Conservation (phyloP, 345 rosid genomes). For the Crucihimalaya himalaica region DNA sequence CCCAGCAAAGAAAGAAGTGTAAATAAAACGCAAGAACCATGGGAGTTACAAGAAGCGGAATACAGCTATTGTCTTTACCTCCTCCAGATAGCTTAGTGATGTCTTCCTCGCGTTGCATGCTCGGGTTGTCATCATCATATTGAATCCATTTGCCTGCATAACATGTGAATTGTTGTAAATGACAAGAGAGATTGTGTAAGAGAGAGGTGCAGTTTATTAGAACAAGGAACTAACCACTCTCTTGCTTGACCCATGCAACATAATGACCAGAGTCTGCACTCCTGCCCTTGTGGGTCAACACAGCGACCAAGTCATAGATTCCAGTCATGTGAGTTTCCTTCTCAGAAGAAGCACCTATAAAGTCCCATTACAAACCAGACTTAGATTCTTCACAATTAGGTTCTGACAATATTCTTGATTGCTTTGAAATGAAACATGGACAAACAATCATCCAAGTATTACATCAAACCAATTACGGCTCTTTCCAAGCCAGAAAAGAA, state of each 20-base stretch:
- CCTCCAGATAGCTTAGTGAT: constrained; percentile 93
- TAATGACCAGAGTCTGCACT: constrained; percentile 99
- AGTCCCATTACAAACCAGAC: not conserved
- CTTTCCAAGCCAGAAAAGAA: constrained; percentile 11
- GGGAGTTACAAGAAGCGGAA: not conserved
- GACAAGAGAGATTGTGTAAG: not conserved
- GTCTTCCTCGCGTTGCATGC: constrained; percentile 85
- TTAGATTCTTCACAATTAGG: not conserved
- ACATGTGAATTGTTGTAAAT: not conserved
- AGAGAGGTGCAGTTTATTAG: not conserved
- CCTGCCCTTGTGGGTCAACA: constrained; percentile 95
- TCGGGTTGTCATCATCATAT: constrained; percentile 78
- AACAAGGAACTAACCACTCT: constrained; percentile 59
- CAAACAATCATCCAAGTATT: constrained; percentile 15
- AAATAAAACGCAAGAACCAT: not conserved
- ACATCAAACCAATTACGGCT: not conserved
- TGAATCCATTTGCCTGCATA: constrained; percentile 87
- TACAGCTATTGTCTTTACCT: constrained; percentile 50
- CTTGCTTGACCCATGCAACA: constrained; percentile 98
- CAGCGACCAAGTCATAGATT: constrained; percentile 86
- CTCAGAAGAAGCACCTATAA: constrained; percentile 50
- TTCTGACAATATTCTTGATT: not conserved
- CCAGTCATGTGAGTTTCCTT: constrained; percentile 71
- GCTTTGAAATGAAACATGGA: not conserved
- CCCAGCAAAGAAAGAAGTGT: not conserved